Evolutionary conservation across 139 green algal species (phyloP).

Genomic region (Volvox africanus): DNA sequence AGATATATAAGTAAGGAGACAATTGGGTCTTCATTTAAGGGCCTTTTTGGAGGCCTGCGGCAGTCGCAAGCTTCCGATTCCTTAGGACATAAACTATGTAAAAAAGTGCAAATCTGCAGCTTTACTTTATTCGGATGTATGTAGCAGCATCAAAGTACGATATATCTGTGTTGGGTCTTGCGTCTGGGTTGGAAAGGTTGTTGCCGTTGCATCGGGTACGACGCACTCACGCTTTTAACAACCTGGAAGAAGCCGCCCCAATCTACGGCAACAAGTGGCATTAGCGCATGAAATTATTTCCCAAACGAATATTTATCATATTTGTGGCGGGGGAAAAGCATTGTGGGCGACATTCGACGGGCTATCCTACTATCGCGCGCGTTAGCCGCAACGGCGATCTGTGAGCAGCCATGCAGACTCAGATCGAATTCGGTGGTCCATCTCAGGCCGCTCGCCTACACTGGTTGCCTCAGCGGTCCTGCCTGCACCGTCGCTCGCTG

Average conservation of each 20-base stretch:
- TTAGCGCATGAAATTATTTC: neutral
- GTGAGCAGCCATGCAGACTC: neutral
- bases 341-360: neutral
- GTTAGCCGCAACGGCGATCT: neutral
- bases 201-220: neutral
- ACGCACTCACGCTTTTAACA: neutral
- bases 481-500: neutral
- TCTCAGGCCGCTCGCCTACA: neutral
- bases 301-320: neutral
- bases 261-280: neutral
- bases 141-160: no score
- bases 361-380: constrained; percentile 27
- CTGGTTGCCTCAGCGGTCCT: constrained; percentile 4
- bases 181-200: neutral
- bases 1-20: neutral
- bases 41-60: no score
- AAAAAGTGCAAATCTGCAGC: neutral
- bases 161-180: no score
- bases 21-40: neutral
- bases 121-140: neutral
- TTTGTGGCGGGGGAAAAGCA: no score
- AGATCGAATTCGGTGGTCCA: neutral
- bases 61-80: neutral
- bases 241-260: neutral
- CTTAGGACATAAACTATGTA: neutral